Evolutionary conservation across 257 asterid species (phyloP).

Genomic region (Craterostigma plantagineum): DNA sequence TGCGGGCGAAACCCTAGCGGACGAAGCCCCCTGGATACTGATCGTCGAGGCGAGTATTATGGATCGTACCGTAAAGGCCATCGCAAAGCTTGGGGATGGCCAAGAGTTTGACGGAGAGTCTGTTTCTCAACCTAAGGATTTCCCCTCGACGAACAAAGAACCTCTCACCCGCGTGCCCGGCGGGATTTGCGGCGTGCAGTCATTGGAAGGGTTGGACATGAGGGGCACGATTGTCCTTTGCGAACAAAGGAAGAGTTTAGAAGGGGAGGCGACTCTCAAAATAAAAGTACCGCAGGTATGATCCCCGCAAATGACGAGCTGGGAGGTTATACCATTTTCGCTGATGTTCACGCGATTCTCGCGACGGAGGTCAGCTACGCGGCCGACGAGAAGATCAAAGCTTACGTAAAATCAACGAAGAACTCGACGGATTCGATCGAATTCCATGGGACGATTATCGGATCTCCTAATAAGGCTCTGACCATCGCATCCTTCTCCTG

Average conservation of each 20-base stretch:
- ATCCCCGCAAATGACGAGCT: slow-evolving; percentile 20
- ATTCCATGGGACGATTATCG: slow-evolving; percentile 21
- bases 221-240: slow-evolving; percentile 23
- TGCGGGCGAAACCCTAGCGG: neutral
- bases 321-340: slow-evolving; percentile 15
- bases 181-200: neutral
- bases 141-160: slow-evolving; percentile 1
- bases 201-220: too few relatives aligned
- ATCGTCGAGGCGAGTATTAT: slow-evolving; percentile 31
- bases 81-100: slow-evolving; percentile 13
- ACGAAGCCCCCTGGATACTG: slow-evolving; percentile 31
- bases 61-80: slow-evolving; percentile 18
- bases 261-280: slow-evolving; percentile 25
- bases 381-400: slow-evolving; percentile 17
- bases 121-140: slow-evolving; percentile 13
- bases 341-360: slow-evolving; percentile 27
- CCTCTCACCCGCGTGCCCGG: slow-evolving; percentile 2
- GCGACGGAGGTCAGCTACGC: slow-evolving; percentile 23
- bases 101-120: slow-evolving; percentile 16
- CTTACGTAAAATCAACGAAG: slow-evolving; percentile 22
- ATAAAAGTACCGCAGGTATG: slow-evolving; percentile 36
- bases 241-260: slow-evolving; percentile 12
- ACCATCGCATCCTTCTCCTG: slow-evolving; percentile 25
- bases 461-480: slow-evolving; percentile 18
- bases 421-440: slow-evolving; percentile 13